Base-by-base conservation (phyloP, 208 protist species). In the Strigomonas oncopelti region DNA sequence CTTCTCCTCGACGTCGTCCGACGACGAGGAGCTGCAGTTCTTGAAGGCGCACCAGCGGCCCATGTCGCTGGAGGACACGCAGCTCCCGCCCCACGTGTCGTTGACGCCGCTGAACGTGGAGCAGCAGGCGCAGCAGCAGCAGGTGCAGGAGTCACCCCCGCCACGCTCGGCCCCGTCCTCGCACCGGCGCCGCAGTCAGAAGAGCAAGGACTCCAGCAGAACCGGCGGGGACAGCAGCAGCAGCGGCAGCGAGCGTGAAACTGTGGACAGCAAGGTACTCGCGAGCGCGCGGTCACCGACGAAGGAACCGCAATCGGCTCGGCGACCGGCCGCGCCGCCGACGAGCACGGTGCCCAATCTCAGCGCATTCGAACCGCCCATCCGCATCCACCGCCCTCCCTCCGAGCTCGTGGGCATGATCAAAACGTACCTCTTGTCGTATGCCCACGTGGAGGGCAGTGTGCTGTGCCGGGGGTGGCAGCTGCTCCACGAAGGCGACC, bases 391-490 rank as follows among this genome's bases (percentile, higher is more conserved):
- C 16, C 75, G 75, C 45, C 34, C 36, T 9, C 24, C 61, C 5
- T 70, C 56, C 42, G 32, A 72, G 29, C 65, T 83, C 16, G 60
- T 73, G 9, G 75, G 71, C 36, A 70, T 71, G 20, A 48, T 82
- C 51, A 94, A 91, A 70, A 83, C 76, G 34, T 91, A 88, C 74
- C 56, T 82, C 16, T 72, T 94, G 58, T 80, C 77, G 28, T 79
- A 87, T 61, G 68, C 78, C 0, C 88, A 94, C 71, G 67, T 73
- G 38, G 85, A 94, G 56, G 88, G 85, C 25, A 68, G 69, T 34
- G 67, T 85, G 36, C 70, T 94, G 29, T 94, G 88, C 62, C 79
- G 88, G 16, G 88, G 77, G 20, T 94, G 88, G 86, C 59, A 69
- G 4, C 70, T 91, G 61, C 80, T 94, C 46, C 84, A 90, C 57